Percentiles rank a stretch among this genome's conserved stretches.
phyloP scores from a whole-genome alignment of 305 asterid species.

The Rubia balearica region DNA sequence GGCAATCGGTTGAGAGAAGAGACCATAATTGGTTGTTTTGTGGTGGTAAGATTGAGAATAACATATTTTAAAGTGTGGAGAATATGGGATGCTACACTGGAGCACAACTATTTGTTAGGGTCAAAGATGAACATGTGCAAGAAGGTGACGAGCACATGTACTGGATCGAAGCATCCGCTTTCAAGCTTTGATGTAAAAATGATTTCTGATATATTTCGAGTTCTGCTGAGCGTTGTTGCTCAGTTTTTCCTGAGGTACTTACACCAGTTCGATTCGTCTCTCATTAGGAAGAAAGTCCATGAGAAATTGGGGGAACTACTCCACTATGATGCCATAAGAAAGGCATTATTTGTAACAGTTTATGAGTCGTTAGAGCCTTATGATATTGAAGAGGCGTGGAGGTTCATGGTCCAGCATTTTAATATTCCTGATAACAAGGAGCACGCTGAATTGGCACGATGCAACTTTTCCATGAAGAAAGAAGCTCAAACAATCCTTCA shows the following conservation, averaged over 20 bases:
- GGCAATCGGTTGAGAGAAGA: conserved; percentile 63
- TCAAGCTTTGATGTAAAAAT: conserved; percentile 43
- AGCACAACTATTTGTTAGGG: conserved; percentile 75
- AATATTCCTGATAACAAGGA: conserved; percentile 43
- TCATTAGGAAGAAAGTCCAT: too few species aligned
- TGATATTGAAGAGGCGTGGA: neutral
- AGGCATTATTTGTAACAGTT: too few species aligned
- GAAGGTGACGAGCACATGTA: conserved; percentile 51
- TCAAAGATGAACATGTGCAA: conserved; percentile 51
- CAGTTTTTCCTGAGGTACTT: too few species aligned
- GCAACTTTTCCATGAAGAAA: conserved; percentile 72
- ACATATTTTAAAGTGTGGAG: conserved; percentile 69
- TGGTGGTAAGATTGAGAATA: conserved; percentile 67
- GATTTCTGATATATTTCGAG: conserved; percentile 58
- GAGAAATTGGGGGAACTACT: too few species aligned
- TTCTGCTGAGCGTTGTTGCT: conserved; percentile 48
- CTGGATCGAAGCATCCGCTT: conserved; percentile 51
- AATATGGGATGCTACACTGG: conserved; percentile 57
- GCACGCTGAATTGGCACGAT: conserved; percentile 77
- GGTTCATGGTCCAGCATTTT: neutral
- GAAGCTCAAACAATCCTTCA: conserved; percentile 77
- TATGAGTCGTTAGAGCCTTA: too few species aligned
- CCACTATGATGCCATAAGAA: too few species aligned
- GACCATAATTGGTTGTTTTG: conserved; percentile 77
- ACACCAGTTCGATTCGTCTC: too few species aligned